Base-by-base conservation (phyloP, 1,139 yeast genomes). In the Meyerozyma guilliermondii region DNA sequence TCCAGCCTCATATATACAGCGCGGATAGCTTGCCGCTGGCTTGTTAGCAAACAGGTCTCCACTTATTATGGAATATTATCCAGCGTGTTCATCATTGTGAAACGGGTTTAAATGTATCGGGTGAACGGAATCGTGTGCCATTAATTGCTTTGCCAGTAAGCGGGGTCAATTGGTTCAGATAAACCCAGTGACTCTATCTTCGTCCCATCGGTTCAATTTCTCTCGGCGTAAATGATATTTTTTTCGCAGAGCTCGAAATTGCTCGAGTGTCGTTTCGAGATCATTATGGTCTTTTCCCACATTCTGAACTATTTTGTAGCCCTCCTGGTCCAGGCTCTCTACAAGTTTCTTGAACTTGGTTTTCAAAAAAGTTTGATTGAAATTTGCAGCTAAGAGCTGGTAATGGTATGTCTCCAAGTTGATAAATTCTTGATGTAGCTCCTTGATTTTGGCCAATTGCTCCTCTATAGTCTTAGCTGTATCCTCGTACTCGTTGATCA, bases 331-430 rank as follows among this genome's bases (percentile, higher is more conserved):
- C 41, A 56, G 56, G 9, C 50, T 43, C 3, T 56, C 60, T n/a
- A 63, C 56, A 34, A 67, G 45, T 35, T 55, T 56, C 31, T 50
- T 51, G 44, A 55, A 65, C 49, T 68, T 71, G 14, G 49, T 38
- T 43, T 60, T 62, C 41, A 67, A 52, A 33, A 54, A 52, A 34
- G 62, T 66, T 39, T 57, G 64, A 49, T 68, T 68, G 53, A 60
- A 72, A 45, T 66, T 71, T 26, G 68, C 50, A 18, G 74, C 60
- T 17, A 71, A 52, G 26, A 71, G 55, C 48, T 69, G 71, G 52
- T 71, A 70, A 51, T 71, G 77, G 31, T 54, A 55, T 7, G 69
- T 63, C 48, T 72, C 76, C 35, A 66, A 51, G 45, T 60, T 57
- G 28, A 60, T 50, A 51, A 68, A 71, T 47, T 69, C 68, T 22